phyloP scores from a whole-genome alignment of 768 basidiomycete species.

The Collybiopsis luxurians region DNA sequence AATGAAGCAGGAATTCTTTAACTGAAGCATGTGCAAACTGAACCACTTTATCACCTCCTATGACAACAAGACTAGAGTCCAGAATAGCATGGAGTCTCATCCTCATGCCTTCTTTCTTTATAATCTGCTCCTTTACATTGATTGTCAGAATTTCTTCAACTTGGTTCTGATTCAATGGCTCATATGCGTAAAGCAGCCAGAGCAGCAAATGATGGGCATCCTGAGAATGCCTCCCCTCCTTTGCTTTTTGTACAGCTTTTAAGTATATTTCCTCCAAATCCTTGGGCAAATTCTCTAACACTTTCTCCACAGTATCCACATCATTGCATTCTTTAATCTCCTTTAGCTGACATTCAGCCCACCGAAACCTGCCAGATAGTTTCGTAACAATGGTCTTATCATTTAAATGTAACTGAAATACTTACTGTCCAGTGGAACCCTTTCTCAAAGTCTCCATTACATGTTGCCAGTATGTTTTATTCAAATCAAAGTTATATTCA shows the following conservation, averaged over 20 bases:
- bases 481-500: no score
- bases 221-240: neutral
- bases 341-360: no score
- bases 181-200: neutral
- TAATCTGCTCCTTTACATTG: neutral
- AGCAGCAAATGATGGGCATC: no score
- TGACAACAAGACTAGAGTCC: no score
- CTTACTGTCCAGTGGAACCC: no score
- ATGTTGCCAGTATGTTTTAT: no score
- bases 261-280: neutral
- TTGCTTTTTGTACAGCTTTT: neutral
- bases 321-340: no score
- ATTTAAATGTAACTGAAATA: neutral
- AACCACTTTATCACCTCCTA: neutral
- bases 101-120: neutral
- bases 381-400: neutral
- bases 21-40: neutral
- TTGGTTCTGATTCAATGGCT: neutral
- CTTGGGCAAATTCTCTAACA: no score
- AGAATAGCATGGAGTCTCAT: neutral
- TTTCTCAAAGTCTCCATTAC: no score
- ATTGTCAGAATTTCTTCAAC: neutral
- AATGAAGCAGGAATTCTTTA: neutral
- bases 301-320: no score
- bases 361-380: neutral